Percentiles rank a stretch among this genome's conserved stretches.
phyloP scores from a whole-genome alignment of 257 asterid species.

The Capsicum rhomboideum region DNA sequence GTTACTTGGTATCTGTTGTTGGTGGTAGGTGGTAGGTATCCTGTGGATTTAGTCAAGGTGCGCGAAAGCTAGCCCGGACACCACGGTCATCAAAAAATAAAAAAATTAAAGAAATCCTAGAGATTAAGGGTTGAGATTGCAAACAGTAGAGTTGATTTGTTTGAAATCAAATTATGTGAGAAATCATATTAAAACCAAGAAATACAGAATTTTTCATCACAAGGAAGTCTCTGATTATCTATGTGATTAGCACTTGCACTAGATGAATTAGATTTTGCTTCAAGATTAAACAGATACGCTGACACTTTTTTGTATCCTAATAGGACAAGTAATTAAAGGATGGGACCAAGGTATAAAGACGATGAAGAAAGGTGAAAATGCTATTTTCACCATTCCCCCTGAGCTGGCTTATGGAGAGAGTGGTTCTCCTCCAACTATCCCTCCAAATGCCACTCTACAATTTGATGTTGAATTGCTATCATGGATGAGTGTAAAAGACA shows the following conservation, averaged over 20 bases:
- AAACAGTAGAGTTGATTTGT: neutral
- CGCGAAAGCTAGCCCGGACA: no score
- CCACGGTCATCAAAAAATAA: no score
- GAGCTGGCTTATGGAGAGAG: constrained; percentile 67
- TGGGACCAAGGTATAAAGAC: constrained; percentile 74
- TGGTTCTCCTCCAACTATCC: constrained; percentile 75
- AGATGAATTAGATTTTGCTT: neutral
- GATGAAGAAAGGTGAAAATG: constrained; percentile 73
- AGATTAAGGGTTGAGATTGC: neutral
- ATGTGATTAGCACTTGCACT: neutral
- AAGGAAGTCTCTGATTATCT: neutral
- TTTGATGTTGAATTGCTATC: constrained; percentile 67
- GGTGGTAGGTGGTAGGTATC: no score
- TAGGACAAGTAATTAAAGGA: constrained; percentile 78
- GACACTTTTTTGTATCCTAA: neutral
- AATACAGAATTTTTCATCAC: neutral
- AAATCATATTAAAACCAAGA: neutral
- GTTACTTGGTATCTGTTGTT: no score
- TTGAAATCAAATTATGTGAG: neutral
- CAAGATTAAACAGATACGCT: neutral
- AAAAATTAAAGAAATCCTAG: no score
- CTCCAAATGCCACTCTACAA: constrained; percentile 67
- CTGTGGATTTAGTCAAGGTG: no score
- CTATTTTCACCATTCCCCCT: constrained; percentile 61
- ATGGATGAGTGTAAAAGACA: constrained; percentile 69